Conservation (phyloP, 2,329 filamentous ascomycete genomes). For the Diplodia intermedia region DNA sequence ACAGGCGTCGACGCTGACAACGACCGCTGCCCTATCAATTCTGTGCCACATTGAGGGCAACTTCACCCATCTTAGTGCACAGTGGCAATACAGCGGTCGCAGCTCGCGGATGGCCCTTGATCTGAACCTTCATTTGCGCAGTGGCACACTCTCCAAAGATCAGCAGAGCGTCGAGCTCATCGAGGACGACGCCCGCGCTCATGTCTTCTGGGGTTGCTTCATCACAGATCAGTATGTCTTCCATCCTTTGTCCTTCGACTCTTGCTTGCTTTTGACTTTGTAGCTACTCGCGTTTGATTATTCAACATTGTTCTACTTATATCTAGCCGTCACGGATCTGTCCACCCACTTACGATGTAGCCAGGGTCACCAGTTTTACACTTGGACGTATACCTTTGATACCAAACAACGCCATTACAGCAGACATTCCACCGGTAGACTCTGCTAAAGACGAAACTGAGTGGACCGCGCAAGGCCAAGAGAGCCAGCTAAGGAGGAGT, state of each 20-base stretch:
- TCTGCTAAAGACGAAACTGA: constrained; percentile 31
- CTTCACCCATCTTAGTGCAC: constrained; percentile 32
- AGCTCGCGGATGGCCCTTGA: constrained; percentile 36
- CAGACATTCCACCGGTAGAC: constrained; percentile 34
- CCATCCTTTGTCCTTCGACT: not conserved
- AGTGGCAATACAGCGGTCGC: constrained; percentile 35
- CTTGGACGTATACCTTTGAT: constrained; percentile 36
- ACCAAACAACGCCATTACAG: constrained; percentile 35
- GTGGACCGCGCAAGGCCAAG: constrained; percentile 34
- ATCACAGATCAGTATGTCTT: constrained; percentile 36
- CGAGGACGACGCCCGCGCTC: constrained; percentile 30
- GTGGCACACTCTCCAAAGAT: constrained; percentile 6
- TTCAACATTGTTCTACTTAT: not conserved
- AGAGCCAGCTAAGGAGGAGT: constrained; percentile 24
- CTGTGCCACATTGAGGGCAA: constrained; percentile 36
- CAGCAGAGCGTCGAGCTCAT: constrained; percentile 3
- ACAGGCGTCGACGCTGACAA: constrained; percentile 32
- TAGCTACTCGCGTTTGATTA: not conserved
- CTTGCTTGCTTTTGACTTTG: not conserved
- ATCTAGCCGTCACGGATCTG: not conserved
- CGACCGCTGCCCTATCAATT: constrained; percentile 35
- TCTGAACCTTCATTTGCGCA: constrained; percentile 34
- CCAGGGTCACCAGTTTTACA: constrained; percentile 36
- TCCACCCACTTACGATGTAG: not conserved
- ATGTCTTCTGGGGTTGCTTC: constrained; percentile 38